These are phyloP conservation scores for Telfairia occidentalis DNA, from an alignment of 331 rosid genomes.

Conservation along the genomic window DNA sequence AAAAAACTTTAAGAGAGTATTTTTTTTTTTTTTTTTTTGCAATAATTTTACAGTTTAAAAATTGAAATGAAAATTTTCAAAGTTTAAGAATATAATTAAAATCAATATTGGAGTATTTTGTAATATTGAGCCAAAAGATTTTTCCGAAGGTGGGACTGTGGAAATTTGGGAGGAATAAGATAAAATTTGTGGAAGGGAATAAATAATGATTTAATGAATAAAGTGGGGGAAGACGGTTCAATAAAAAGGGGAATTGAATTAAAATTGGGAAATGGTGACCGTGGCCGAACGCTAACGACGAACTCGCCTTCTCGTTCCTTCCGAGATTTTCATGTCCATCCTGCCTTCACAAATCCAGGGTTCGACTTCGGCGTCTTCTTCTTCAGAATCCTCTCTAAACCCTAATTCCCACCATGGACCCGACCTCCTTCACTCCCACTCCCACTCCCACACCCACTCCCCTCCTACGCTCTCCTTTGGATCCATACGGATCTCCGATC, in stretches of 20 bases:
- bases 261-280: background rate
- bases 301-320: slow-evolving; percentile 13
- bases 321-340: slow-evolving; percentile 93
- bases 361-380: slow-evolving; percentile 43
- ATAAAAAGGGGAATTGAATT: slow-evolving; percentile 1
- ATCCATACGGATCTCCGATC: slow-evolving; percentile 53
- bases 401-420: slow-evolving; percentile 68
- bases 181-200: background rate
- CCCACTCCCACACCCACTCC: slow-evolving; percentile 25
- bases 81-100: too few relatives aligned
- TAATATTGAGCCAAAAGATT: too few relatives aligned
- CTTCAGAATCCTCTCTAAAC: slow-evolving; percentile 29
- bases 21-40: too few relatives aligned
- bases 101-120: too few relatives aligned
- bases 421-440: background rate
- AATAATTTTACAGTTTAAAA: too few relatives aligned
- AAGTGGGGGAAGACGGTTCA: background rate
- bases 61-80: too few relatives aligned
- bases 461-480: slow-evolving; percentile 25
- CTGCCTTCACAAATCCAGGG: slow-evolving; percentile 67
- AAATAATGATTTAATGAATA: background rate
- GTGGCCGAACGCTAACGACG: slow-evolving; percentile 9
- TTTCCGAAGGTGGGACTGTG: too few relatives aligned
- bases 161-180: background rate
- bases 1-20: too few relatives aligned